Evolutionary conservation across 805 yeast species (phyloP), one percentile per base, ranked within the genome.

Genomic region (Lachancea kluyveri): DNA sequence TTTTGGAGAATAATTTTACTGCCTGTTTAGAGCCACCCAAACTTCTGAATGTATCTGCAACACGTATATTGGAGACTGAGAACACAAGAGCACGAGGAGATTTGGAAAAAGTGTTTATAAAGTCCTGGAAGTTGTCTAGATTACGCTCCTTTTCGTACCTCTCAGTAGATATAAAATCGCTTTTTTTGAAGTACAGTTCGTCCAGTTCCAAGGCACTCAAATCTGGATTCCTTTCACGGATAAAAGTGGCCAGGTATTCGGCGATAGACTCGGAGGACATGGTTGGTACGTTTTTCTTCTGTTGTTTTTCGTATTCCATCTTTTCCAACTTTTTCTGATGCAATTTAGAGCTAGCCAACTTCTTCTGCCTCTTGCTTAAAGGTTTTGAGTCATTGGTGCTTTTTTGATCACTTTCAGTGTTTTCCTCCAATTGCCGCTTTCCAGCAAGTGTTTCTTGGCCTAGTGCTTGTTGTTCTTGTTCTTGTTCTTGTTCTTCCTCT

Each of bases 21-120:
- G 86, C 72, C 0, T 77, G 72, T 8, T 74, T 68, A 23, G 63
- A 34, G 46, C 67, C 52, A 58, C 66, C 33, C 72, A 72, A 49
- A 1, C 82, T 75, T 42, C 95, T 70, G 50, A 72, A 79, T 3
- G 86, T 68, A 47, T 88, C 96, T 48, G 96, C 90, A 2, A 86
- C 92, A 43, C 96, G 69, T 15, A 86, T 63, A 8, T 95, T 92
- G 0, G 95, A 84, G 65, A 81, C 70, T 1, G 88, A 79, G 57
- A 41, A 75, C 52, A 58, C 69, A 62, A 63, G 45, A 1, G 67
- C 59, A n/a, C 58, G 46, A 14, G 60, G 59, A 17, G 69, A 59
- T 42, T 54, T 65, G 48, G 79, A 72, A 38, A 66, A 72, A 22
- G 60, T 55, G 22, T 63, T 62, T 19, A 85, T 58, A 50, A 76